These are phyloP conservation scores for Arabidopsis arenosa DNA, from an alignment of 345 rosid genomes.

Conservation along the genomic window DNA sequence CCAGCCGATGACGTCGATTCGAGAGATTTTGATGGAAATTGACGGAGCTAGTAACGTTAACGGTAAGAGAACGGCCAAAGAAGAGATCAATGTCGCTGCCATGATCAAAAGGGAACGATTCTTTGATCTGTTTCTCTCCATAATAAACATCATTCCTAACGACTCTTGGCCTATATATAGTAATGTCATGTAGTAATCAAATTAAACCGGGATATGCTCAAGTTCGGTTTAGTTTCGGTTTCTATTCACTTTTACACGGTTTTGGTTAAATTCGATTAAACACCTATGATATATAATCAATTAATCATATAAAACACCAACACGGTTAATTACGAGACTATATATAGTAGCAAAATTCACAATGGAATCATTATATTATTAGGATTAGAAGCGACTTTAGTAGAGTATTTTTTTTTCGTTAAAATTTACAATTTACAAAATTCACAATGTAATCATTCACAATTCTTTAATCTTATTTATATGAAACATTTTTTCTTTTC, in stretches of 20 bases:
- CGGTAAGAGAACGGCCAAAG: constrained; percentile 26
- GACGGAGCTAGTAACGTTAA: constrained; percentile 19
- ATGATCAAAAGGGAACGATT: constrained; percentile 21
- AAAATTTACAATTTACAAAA: no score
- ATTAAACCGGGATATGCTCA: background rate
- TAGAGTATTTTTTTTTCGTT: no score
- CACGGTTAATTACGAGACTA: background rate
- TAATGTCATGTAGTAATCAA: background rate
- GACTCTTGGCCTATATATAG: constrained; percentile 16
- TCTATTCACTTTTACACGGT: background rate
- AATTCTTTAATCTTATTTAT: no score
- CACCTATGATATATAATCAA: background rate
- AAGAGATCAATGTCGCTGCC: constrained; percentile 25
- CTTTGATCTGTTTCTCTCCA: constrained; percentile 17
- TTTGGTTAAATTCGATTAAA: background rate
- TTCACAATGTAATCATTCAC: no score
- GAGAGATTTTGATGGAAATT: constrained; percentile 22
- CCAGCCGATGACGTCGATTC: constrained; percentile 45
- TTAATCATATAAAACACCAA: no score
- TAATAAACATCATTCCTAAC: background rate
- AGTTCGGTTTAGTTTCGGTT: background rate
- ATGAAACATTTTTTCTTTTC: no score
- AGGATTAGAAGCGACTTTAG: no score
- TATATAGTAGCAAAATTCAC: background rate
- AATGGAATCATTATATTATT: background rate